A percentile compares a stretch with the other conserved stretches of the same genome.
phyloP scores from a whole-genome alignment of 305 asterid genomes.

The Fraxinus paxiana region DNA sequence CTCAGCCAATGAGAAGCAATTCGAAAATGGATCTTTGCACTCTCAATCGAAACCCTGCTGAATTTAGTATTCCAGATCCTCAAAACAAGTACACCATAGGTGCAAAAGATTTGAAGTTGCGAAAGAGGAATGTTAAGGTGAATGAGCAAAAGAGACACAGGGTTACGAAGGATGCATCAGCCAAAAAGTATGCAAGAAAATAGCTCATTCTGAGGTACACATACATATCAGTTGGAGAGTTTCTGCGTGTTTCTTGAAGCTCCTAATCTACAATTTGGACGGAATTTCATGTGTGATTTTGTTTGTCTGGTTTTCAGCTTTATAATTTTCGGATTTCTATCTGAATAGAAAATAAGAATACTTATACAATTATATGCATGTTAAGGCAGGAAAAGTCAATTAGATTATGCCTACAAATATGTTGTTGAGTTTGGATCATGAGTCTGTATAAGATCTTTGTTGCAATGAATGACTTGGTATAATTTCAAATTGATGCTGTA shows the following conservation, averaged over 20 bases:
- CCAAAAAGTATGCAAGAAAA: conserved; percentile 27
- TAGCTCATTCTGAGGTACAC: neutral
- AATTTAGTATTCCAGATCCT: conserved; percentile 52
- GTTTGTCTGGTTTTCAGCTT: neutral
- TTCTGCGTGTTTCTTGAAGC: neutral
- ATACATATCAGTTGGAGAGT: neutral
- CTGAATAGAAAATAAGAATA: neutral
- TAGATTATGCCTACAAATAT: neutral
- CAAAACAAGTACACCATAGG: conserved; percentile 48
- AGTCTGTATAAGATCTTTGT: neutral
- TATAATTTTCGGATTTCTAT: neutral
- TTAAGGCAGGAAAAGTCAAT: neutral
- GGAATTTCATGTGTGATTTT: neutral
- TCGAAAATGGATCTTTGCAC: conserved; percentile 35
- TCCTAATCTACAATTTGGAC: neutral
- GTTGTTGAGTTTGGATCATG: neutral
- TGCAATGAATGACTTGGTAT: neutral
- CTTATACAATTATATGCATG: neutral
- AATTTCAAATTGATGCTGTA: neutral
- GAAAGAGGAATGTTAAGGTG: conserved; percentile 28
- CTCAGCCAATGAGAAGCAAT: conserved; percentile 11
- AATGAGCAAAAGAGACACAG: conserved; percentile 41
- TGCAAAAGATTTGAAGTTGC: conserved; percentile 42
- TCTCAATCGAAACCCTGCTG: conserved; percentile 72
- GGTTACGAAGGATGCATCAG: conserved; percentile 25